Percentiles rank a stretch among this genome's conserved stretches.
These are phyloP conservation scores for Dendrobium nobile DNA, from an alignment of 106 monocot genomes.

Conservation along the genomic window DNA sequence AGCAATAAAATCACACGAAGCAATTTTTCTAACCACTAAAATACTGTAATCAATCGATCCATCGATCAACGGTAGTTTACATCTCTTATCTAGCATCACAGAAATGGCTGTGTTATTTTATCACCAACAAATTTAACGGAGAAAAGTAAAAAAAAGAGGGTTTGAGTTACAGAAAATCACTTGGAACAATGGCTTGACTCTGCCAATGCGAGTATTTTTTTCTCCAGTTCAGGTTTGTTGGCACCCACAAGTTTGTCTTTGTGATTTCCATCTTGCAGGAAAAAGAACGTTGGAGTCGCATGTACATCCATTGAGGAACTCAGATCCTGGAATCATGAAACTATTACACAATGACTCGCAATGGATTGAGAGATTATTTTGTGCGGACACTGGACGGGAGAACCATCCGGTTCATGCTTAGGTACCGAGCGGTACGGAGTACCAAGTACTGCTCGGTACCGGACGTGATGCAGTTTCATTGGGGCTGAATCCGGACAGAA, in stretches of 20 bases:
- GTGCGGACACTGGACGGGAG: no score
- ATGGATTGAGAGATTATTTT: no score
- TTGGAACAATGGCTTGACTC: constrained; percentile 16
- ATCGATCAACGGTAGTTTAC: background rate
- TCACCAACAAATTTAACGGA: no score
- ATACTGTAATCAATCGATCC: background rate
- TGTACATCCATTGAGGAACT: constrained; percentile 81
- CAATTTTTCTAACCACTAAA: no score
- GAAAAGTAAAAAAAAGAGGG: no score
- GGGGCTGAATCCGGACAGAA: no score
- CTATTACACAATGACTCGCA: background rate
- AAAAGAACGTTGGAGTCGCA: constrained; percentile 89
- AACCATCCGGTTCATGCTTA: no score
- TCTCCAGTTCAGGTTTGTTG: constrained; percentile 75
- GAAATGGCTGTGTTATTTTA: no score
- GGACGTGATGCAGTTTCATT: no score
- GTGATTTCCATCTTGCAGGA: constrained; percentile 70
- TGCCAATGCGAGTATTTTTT: constrained; percentile 38
- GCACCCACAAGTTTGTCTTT: constrained; percentile 85
- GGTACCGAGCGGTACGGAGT: no score
- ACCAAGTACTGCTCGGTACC: no score
- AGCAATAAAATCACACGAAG: no score
- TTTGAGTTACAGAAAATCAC: background rate
- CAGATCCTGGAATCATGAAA: constrained; percentile 42
- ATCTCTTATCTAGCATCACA: background rate